Percentiles rank a stretch among this genome's conserved stretches.
Conservation (phyloP, 2,329 filamentous ascomycete genomes). For the Ophiostoma sp. region DNA sequence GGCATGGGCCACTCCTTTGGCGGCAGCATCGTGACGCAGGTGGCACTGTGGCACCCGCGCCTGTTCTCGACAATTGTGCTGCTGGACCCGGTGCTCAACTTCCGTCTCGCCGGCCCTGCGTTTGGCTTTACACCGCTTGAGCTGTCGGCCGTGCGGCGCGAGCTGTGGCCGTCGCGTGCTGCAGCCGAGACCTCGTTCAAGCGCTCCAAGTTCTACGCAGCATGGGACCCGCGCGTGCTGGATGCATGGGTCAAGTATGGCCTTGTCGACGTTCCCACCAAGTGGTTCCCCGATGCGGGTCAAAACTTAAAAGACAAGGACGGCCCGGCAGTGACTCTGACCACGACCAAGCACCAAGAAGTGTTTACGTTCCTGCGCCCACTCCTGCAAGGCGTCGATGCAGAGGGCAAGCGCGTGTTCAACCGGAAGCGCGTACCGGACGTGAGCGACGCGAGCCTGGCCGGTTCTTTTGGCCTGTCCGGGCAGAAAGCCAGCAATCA, state of each 20-base stretch:
- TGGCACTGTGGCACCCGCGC: constrained; percentile 72
- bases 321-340: constrained; percentile 54
- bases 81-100: constrained; percentile 80
- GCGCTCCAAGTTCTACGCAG: constrained; percentile 67
- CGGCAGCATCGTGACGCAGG: constrained; percentile 63
- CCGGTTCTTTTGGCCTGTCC: background rate
- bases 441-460: constrained; percentile 37
- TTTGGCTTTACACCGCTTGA: constrained; percentile 42
- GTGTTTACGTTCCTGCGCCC: constrained; percentile 71
- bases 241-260: constrained; percentile 68
- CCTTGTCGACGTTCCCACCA: constrained; percentile 66
- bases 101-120: constrained; percentile 31
- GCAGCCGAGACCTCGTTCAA: constrained; percentile 63
- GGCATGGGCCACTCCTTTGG: constrained; percentile 90
- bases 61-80: constrained; percentile 70
- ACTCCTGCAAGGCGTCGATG: constrained; percentile 44
- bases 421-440: constrained; percentile 42
- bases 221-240: constrained; percentile 77
- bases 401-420: constrained; percentile 36
- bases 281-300: constrained; percentile 43
- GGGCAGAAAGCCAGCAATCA: background rate
- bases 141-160: constrained; percentile 66
- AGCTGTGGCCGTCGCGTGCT: constrained; percentile 71
- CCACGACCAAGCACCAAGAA: constrained; percentile 83
- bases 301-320: constrained; percentile 31